These are phyloP conservation scores for Pyrenopolyporus hunteri DNA, from an alignment of 495 filamentous ascomycete species.

Conservation along the genomic window DNA sequence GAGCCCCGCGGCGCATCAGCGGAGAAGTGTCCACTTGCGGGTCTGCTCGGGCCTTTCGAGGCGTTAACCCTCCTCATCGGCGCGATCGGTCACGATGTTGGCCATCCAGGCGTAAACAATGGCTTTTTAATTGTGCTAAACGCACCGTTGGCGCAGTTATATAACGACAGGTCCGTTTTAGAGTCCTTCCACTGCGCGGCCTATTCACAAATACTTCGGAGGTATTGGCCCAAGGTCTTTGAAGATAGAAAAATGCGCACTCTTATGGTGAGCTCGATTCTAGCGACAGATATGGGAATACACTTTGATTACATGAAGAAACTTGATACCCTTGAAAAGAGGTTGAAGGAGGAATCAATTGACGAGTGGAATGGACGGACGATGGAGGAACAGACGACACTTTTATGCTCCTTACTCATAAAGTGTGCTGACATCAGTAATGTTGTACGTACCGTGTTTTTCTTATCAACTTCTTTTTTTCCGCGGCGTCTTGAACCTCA, in stretches of 20 bases:
- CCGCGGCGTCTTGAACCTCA: no score
- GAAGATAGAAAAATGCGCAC: slow-evolving; percentile 76
- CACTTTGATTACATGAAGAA: slow-evolving; percentile 96
- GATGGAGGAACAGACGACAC: slow-evolving; percentile 71
- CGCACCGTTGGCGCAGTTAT: slow-evolving; percentile 93
- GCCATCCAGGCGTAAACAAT: slow-evolving; percentile 98
- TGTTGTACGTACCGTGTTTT: slow-evolving; percentile 66
- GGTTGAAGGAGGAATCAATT: slow-evolving; percentile 66
- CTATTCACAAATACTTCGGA: slow-evolving; percentile 92
- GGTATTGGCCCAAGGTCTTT: slow-evolving; percentile 87
- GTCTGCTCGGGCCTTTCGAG: slow-evolving; percentile 80
- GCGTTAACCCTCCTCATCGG: slow-evolving; percentile 88
- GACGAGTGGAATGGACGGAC: slow-evolving; percentile 76
- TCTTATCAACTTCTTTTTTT: no score
- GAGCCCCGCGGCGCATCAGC: slow-evolving; percentile 10
- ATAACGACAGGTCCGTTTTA: slow-evolving; percentile 95
- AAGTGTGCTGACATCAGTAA: slow-evolving; percentile 99
- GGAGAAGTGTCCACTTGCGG: slow-evolving; percentile 67
- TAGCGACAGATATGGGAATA: slow-evolving; percentile 96
- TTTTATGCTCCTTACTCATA: slow-evolving; percentile 87
- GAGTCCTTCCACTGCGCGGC: slow-evolving; percentile 98
- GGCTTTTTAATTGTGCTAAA: slow-evolving; percentile 92
- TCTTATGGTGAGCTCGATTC: slow-evolving; percentile 91
- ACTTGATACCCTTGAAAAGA: slow-evolving; percentile 76
- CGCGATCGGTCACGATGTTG: slow-evolving; percentile 96